Base-by-base conservation (phyloP, 2,329 filamentous ascomycete species). In the Colletotrichum sublineola region DNA sequence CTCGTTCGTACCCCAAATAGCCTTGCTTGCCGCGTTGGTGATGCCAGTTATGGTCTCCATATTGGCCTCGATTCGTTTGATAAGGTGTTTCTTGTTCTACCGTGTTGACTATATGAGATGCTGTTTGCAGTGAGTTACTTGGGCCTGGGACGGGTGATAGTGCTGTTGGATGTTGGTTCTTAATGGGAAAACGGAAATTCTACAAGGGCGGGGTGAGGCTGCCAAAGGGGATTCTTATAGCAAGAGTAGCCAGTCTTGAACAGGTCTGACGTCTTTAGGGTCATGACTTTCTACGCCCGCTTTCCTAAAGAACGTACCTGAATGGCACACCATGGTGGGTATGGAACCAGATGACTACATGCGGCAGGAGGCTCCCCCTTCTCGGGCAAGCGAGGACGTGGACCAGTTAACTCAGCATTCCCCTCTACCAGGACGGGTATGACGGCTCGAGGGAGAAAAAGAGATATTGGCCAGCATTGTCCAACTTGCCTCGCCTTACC, bases 31-130 rank as follows among this genome's bases (percentile, higher is more conserved):
- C 7, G 81, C 80, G 2, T 78, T 78, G 20, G 80, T 85, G 64
- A 90, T 82, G 79, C 85, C 88, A 80, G 84, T 91, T 76, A 93
- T 84, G 44, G 90, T 88, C 73, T 93, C 91, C 91, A 93, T 93
- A 57, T 36, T 84, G 53, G 46, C 33, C 84, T 38, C 36, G 31
- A 53, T 65, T 53, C 15, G 46, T 46, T 12, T 46, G 52, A 29
- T 9, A 20, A 7, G 11, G 11, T 33, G 48, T 46, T 38, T 60
- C 7, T n/a, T 48, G 20, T 11, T 48, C 42, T 42, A 52, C 29
- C 9, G 18, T 44, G 29, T 38, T 1, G 36, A 29, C 14, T 29
- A 3, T 9, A 5, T n/a, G 40, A 5, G 15, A 24, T 14, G 12
- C n/a, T 5, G n/a, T 31, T n/a, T 42, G 58, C 40, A 24, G 8